Evolutionary conservation across 108 stramenopile genomes (phyloP), one percentile per base, ranked within the genome.

Genomic region (Fragilariopsis cylindrus): DNA sequence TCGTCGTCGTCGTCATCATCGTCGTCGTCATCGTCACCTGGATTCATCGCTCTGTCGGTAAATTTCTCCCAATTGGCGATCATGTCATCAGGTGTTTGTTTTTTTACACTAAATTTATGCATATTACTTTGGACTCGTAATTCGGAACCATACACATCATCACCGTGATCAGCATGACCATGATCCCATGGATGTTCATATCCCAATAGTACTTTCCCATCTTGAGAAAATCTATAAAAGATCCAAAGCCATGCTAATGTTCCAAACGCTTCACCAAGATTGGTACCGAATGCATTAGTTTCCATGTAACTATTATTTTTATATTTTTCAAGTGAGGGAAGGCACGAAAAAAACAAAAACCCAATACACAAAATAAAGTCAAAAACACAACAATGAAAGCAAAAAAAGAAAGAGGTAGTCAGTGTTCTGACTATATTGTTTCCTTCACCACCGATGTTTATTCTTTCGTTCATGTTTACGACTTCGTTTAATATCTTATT

Each of bases 111-210:
- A 19, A 18, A 42, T 66, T 56, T 55, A 48, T 84, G 83, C 0
- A 75, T 80, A 68, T 77, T 80, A 16, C 42, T 48, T 18, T 48
- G 70, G 16, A 66, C 74, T 48, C 57, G 60, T 3, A 60, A 43
- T 62, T 60, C 70, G 44, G 57, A 54, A 57, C n/a, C 63, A 65
- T 21, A 56, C 41, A 64, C 21, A 46, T 57, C 66, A 57, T 76
- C 65, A 40, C 83, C 83, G 15, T 65, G 85, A 40, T 16, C n/a
- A 60, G 13, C 19, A 44, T 68, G 67, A 7, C 67, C 67, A 76
- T 94, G 93, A 41, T 94, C 93, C 93, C 93, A 94, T 19, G 93
- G 93, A 72, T 92, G 90, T 57, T 84, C 82, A 64, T 68, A 85
- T 58, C 93, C 93, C 55, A 94, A 55, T 5, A 94, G 79, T 40